These are phyloP conservation scores for Acidiella bohemica DNA, from an alignment of 495 filamentous ascomycete species.

Conservation along the genomic window DNA sequence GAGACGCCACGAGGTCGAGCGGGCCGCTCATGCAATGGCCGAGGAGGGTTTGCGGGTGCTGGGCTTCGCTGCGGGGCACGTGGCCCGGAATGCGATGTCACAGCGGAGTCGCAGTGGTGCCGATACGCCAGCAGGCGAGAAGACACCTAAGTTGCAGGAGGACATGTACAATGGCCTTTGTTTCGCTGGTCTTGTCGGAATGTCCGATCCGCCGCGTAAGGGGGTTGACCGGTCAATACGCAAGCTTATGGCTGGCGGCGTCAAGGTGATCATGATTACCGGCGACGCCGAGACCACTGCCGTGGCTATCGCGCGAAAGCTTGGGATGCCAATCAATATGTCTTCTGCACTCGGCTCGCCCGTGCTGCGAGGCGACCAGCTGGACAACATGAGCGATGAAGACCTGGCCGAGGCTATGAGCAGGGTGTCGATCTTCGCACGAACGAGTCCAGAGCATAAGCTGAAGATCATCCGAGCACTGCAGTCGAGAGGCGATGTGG, in stretches of 20 bases:
- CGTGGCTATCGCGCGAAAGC: conserved; percentile 77
- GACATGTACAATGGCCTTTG: conserved; percentile 75
- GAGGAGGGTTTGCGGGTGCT: conserved; percentile 81
- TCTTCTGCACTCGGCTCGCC: conserved; percentile 33
- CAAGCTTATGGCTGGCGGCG: conserved; percentile 80
- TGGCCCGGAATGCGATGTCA: conserved; percentile 8
- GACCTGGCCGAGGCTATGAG: conserved; percentile 73
- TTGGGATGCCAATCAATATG: conserved; percentile 66
- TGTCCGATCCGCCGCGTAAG: conserved; percentile 88
- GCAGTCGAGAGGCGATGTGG: conserved; percentile 86
- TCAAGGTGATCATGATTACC: conserved; percentile 97
- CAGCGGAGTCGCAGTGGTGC: conserved; percentile 33
- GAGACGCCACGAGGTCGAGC: conserved; percentile 55
- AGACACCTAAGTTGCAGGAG: conserved; percentile 30
- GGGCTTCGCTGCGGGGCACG: conserved; percentile 72
- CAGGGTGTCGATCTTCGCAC: conserved; percentile 83
- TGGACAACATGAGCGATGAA: conserved; percentile 75
- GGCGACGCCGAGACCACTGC: conserved; percentile 92
- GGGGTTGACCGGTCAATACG: conserved; percentile 82
- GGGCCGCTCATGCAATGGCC: conserved; percentile 84
- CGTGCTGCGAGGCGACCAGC: conserved; percentile 75
- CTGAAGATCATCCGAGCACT: conserved; percentile 89
- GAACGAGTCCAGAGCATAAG: conserved; percentile 94
- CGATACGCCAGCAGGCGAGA: conserved; percentile 28
- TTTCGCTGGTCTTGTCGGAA: conserved; percentile 86